Base-by-base conservation (phyloP, 2,329 filamentous ascomycete genomes). In the Bipolaris zeicola region DNA sequence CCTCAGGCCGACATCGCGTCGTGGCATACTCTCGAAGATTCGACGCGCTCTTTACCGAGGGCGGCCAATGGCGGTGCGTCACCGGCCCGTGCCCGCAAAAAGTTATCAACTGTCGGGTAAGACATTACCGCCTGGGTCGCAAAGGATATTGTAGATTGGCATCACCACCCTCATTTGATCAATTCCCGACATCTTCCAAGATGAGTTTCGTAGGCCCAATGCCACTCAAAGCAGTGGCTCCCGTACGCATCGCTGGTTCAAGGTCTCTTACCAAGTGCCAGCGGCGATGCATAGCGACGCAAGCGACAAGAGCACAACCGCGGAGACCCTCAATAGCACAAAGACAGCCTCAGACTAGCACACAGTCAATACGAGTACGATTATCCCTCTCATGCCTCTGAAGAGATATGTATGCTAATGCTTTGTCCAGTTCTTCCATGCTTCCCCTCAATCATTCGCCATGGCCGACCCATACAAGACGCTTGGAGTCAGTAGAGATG, bases 401-500 rank as follows among this genome's bases (percentile, higher is more conserved):
- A 8, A 11, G n/a, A 18, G 47, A 38, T 5, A n/a, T 10, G 10
- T 18, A 50, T 52, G 47, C 66, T 71, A 55, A 72, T 16, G 5
- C 13, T n/a, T 13, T 47, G 7, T 39, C 1, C 52, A 76, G 74
- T 64, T 67, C 59, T 77, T 77, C 64, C 75, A 76, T 49, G 72
- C 74, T 50, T 69, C 75, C 24, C 54, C 71, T 89, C 74, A 87
- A 88, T 73, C 85, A 86, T 22, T 89, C 88, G 42, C 71, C 77
- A 42, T 86, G 26, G 78, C 91, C 74, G 90, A 99, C 70, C 95
- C 95, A 1, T 99, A 99, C 77, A 85, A 87, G 63, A 85, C 90
- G 3, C 87, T 99, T 26, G 95, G 95, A 13, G 91, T 99, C 28
- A 82, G 82, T 69, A 96, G 94, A 76, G 84, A 79, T 60, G 91